Conservation (phyloP, 1,284 basidiomycete genomes). For the Hypsizygus ulmarius region DNA sequence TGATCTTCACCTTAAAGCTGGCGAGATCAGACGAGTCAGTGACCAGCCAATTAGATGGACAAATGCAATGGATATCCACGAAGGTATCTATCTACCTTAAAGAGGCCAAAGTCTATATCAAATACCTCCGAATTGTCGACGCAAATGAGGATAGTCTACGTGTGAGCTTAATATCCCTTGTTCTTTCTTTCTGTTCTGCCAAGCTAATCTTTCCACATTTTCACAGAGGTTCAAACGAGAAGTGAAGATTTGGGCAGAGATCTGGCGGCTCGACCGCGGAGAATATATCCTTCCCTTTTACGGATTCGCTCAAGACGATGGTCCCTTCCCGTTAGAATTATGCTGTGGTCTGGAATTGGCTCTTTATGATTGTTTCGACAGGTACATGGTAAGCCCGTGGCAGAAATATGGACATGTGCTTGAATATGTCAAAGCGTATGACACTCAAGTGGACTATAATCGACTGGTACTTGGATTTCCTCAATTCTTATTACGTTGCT, state of each 20-base stretch:
- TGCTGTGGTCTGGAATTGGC: not conserved
- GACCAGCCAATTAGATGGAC: constrained; percentile 48
- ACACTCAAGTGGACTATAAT: constrained; percentile 37
- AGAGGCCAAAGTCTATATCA: constrained; percentile 53
- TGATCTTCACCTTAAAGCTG: constrained; percentile 44
- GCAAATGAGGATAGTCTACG: constrained; percentile 41
- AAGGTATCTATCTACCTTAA: constrained; percentile 49
- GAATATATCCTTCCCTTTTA: constrained; percentile 54
- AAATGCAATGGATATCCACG: constrained; percentile 49
- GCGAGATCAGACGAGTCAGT: constrained; percentile 49
- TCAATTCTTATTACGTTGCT: not conserved
- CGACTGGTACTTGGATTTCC: constrained; percentile 33
- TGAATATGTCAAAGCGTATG: constrained; percentile 40
- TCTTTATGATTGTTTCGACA: constrained; percentile 16
- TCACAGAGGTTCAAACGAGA: constrained; percentile 49
- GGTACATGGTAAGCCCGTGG: constrained; percentile 58
- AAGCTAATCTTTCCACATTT: not conserved
- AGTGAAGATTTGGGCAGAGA: constrained; percentile 50
- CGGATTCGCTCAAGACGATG: constrained; percentile 51
- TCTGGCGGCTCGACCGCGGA: constrained; percentile 53
- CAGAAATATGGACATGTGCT: constrained; percentile 50
- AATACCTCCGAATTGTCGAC: constrained; percentile 49
- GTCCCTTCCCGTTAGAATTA: constrained; percentile 46
- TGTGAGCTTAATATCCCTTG: constrained; percentile 25
- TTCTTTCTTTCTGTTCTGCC: not conserved